Evolutionary conservation across 331 rosid species (phyloP).

Genomic region (Acacia pycnantha): DNA sequence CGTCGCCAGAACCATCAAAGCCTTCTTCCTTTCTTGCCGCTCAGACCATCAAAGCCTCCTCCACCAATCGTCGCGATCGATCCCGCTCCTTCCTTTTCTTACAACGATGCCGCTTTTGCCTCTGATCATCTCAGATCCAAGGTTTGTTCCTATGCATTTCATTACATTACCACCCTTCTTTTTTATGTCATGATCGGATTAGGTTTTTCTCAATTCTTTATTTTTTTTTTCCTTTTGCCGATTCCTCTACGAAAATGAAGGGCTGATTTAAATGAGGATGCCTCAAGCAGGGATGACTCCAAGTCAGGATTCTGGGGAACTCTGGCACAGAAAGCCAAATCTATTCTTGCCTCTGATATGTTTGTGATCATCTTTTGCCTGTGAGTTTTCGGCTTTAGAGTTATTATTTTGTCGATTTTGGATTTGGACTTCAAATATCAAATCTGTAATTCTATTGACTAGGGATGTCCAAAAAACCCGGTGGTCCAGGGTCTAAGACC

Average conservation of each 20-base stretch:
- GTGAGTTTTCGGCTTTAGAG: too few relatives aligned
- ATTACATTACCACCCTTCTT: not conserved
- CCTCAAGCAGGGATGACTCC: constrained; percentile 33
- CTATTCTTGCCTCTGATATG: too few relatives aligned
- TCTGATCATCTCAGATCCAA: constrained; percentile 56
- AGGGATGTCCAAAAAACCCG: too few relatives aligned
- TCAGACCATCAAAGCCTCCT: constrained; percentile 77
- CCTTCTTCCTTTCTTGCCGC: constrained; percentile 60
- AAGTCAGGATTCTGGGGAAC: constrained; percentile 91
- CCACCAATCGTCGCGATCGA: constrained; percentile 53
- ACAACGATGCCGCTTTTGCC: constrained; percentile 18
- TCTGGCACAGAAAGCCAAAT: constrained; percentile 81
- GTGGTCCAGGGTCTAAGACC: too few relatives aligned
- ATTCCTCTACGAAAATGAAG: constrained; percentile 38
- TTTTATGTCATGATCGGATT: not conserved
- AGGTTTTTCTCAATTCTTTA: not conserved
- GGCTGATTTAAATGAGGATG: constrained; percentile 46
- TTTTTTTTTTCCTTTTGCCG: not conserved
- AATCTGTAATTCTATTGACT: too few relatives aligned
- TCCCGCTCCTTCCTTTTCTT: constrained; percentile 48
- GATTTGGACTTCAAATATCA: too few relatives aligned
- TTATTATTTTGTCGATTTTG: too few relatives aligned
- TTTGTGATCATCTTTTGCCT: too few relatives aligned
- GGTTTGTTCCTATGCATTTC: constrained; percentile 39
- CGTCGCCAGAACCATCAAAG: too few relatives aligned